Conservation (phyloP, 495 filamentous ascomycete genomes). For the Daldinia childiae region DNA sequence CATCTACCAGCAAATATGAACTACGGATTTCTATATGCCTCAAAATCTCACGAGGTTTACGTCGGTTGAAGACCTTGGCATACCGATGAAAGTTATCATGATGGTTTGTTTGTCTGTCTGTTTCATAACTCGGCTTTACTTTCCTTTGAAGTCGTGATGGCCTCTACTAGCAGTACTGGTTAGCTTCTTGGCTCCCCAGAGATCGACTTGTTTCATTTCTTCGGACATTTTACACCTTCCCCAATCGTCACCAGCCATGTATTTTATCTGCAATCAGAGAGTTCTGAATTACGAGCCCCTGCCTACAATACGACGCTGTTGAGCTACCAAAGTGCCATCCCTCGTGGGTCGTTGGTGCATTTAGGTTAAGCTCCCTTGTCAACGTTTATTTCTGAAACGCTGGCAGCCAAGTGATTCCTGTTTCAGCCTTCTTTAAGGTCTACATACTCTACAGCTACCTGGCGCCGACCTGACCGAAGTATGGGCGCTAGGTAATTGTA, state of each 20-base stretch:
- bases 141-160: slow-evolving; percentile 34
- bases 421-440: slow-evolving; percentile 39
- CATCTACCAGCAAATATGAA: slow-evolving; percentile 7
- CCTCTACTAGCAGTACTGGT: slow-evolving; percentile 24
- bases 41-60: slow-evolving; percentile 8
- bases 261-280: slow-evolving; percentile 26
- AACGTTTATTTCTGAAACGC: slow-evolving; percentile 36
- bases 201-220: slow-evolving; percentile 41
- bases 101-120: slow-evolving; percentile 30
- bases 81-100: slow-evolving; percentile 16
- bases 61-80: background rate
- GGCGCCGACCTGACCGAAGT: slow-evolving; percentile 17
- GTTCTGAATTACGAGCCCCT: slow-evolving; percentile 32
- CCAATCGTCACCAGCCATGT: slow-evolving; percentile 37
- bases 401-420: slow-evolving; percentile 37
- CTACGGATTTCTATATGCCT: background rate
- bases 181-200: slow-evolving; percentile 38
- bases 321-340: slow-evolving; percentile 25
- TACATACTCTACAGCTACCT: slow-evolving; percentile 11
- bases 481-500: slow-evolving; percentile 4
- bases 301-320: slow-evolving; percentile 28
- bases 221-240: slow-evolving; percentile 45
- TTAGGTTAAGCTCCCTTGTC: slow-evolving; percentile 25
- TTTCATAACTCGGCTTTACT: slow-evolving; percentile 40
- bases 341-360: slow-evolving; percentile 31